Evolutionary conservation across 75 land plant genomes (phyloP).

Genomic region (Selaginella moellendorffii): DNA sequence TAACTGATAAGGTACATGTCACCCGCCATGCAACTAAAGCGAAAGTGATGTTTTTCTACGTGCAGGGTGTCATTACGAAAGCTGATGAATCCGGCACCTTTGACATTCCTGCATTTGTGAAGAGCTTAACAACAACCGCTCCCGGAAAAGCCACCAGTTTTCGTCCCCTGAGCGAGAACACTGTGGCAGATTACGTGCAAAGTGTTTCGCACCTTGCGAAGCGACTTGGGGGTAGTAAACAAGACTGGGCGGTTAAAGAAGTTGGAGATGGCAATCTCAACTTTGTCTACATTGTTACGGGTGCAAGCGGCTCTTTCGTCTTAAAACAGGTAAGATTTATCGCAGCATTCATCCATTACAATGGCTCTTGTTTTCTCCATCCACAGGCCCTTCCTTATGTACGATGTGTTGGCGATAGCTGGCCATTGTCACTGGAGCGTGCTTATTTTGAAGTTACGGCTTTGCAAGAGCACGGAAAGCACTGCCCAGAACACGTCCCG

Average conservation of each 20-base stretch:
- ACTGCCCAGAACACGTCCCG: conserved; percentile 76
- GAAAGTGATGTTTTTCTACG: neutral
- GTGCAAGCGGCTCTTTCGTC: conserved; percentile 62
- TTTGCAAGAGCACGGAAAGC: conserved; percentile 53
- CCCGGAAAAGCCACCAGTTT: no score
- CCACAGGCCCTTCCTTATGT: conserved; percentile 83
- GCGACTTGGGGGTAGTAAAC: conserved; percentile 16
- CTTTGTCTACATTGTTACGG: conserved; percentile 57
- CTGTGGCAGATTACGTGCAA: conserved; percentile 14
- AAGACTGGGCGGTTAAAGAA: conserved; percentile 34
- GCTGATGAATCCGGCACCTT: conserved; percentile 11
- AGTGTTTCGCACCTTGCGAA: conserved; percentile 8
- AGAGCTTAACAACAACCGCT: no score
- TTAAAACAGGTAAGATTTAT: conserved; percentile 51
- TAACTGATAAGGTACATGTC: conserved; percentile 76
- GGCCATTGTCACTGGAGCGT: conserved; percentile 92
- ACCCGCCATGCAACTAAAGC: neutral
- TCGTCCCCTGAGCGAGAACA: conserved; percentile 11
- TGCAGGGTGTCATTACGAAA: conserved; percentile 23
- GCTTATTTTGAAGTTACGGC: conserved; percentile 75
- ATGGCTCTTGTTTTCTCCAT: neutral
- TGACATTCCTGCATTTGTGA: conserved; percentile 20
- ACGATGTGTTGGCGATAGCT: conserved; percentile 87
- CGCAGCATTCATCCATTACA: neutral
- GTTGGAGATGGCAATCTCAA: conserved; percentile 94